These are phyloP conservation scores for Ascosphaera apis DNA, from an alignment of 2,329 filamentous ascomycete genomes.

Conservation along the genomic window DNA sequence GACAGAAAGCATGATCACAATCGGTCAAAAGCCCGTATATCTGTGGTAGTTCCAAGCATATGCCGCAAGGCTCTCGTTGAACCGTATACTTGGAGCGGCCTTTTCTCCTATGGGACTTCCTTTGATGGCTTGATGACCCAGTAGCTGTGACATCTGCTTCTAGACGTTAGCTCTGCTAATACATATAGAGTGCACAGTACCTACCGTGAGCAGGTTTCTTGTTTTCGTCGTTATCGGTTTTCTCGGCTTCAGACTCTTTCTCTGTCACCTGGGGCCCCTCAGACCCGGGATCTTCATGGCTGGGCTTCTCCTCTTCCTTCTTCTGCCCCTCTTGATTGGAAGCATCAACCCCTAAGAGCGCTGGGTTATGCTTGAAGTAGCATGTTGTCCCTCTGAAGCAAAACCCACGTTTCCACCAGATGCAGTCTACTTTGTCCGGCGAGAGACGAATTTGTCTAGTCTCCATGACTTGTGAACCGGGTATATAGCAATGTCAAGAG, in stretches of 20 bases:
- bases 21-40: constrained; percentile 10
- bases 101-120: background rate
- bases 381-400: constrained; percentile 8
- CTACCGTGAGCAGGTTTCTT: background rate
- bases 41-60: constrained; percentile 10
- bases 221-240: too few species aligned
- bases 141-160: background rate
- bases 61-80: constrained; percentile 8
- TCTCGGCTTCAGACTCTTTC: too few species aligned
- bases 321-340: too few species aligned
- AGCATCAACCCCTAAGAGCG: constrained; percentile 6
- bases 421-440: constrained; percentile 8
- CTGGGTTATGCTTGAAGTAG: constrained; percentile 9
- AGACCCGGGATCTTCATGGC: too few species aligned
- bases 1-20: constrained; percentile 12
- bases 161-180: background rate
- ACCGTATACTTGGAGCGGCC: background rate
- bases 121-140: too few species aligned
- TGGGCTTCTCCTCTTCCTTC: too few species aligned
- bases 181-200: background rate
- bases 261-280: too few species aligned
- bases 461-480: too few species aligned
- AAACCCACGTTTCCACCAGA: constrained; percentile 10
- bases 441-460: constrained; percentile 1
- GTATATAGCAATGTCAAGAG: too few species aligned